Conservation (phyloP, 1,139 yeast genomes). For the Candida anutae region DNA sequence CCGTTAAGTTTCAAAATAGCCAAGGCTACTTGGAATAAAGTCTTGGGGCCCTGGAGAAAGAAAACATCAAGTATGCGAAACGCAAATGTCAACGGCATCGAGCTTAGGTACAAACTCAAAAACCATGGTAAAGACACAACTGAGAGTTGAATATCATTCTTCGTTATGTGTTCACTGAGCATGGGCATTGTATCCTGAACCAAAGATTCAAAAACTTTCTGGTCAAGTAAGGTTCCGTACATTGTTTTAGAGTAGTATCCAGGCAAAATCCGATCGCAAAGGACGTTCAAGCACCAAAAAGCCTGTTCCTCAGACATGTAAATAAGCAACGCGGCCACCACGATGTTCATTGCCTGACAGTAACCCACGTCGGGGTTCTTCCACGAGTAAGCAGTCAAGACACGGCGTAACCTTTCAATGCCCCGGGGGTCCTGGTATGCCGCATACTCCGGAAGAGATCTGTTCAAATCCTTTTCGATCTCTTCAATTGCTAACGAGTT, state of each 20-base stretch:
- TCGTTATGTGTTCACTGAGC: constrained; percentile 73
- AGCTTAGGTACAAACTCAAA: constrained; percentile 76
- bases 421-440: constrained; percentile 89
- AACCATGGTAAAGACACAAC: constrained; percentile 97
- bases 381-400: constrained; percentile 92
- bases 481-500: constrained; percentile 86
- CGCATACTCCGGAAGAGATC: constrained; percentile 92
- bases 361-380: constrained; percentile 95
- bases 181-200: constrained; percentile 88
- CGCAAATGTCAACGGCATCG: constrained; percentile 93
- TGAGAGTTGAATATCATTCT: constrained; percentile 83
- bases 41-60: constrained; percentile 83
- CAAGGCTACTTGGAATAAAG: constrained; percentile 86
- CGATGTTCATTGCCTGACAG: constrained; percentile 99
- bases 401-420: constrained; percentile 74
- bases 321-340: constrained; percentile 85
- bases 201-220: constrained; percentile 83
- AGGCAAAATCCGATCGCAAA: constrained; percentile 83
- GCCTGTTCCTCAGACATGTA: constrained; percentile 98
- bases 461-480: constrained; percentile 88
- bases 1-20: constrained; percentile 85
- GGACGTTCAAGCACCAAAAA: constrained; percentile 79
- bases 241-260: constrained; percentile 96
- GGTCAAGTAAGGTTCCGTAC: constrained; percentile 95
- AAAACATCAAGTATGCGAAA: constrained; percentile 87